phyloP scores from a whole-genome alignment of 306 rosid species.

The Gastrolobium bilobum region DNA sequence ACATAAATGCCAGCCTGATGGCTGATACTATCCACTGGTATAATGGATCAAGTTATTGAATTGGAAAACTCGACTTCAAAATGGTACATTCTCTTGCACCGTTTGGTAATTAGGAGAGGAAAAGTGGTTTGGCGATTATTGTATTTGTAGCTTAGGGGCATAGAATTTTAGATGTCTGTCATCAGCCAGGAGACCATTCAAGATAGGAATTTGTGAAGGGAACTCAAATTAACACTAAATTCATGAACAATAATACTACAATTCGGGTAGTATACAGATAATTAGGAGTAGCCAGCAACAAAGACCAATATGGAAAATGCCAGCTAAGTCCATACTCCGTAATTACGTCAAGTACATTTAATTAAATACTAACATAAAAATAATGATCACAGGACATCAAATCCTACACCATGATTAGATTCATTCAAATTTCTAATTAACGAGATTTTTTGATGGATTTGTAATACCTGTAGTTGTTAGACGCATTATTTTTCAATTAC shows the following conservation, averaged over 20 bases:
- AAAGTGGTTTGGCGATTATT: too few relatives aligned
- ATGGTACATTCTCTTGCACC: not conserved
- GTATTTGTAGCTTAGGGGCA: too few relatives aligned
- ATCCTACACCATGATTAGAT: not conserved
- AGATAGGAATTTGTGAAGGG: too few relatives aligned
- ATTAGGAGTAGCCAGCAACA: not conserved
- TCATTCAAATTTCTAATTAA: too few relatives aligned
- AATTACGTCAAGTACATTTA: constrained; percentile 7
- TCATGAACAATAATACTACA: too few relatives aligned
- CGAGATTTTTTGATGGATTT: not conserved
- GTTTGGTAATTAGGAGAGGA: not conserved
- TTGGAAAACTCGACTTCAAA: constrained; percentile 22
- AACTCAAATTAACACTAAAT: too few relatives aligned
- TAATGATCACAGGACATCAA: not conserved
- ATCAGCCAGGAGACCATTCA: too few relatives aligned
- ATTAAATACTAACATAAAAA: not conserved
- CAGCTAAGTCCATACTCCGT: not conserved
- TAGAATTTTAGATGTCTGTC: too few relatives aligned
- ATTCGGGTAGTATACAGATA: not conserved
- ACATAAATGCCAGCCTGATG: not conserved
- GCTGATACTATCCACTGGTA: not conserved
- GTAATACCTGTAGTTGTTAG: not conserved
- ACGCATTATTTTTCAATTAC: not conserved
- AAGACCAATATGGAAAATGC: not conserved
- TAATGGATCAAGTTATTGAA: not conserved